phyloP scores from a whole-genome alignment of 768 basidiomycete species.

The Termitomyces heimii region DNA sequence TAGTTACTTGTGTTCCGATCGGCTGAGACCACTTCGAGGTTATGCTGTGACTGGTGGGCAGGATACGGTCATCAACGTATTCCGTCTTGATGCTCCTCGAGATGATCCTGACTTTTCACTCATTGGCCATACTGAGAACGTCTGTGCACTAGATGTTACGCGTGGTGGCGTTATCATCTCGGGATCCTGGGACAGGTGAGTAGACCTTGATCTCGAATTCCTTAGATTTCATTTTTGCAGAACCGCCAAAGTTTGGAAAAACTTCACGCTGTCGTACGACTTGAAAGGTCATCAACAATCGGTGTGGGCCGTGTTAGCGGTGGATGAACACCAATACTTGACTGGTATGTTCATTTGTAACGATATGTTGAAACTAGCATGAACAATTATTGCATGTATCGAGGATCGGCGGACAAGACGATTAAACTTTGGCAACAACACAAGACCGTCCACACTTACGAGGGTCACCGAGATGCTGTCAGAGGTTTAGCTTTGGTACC shows the following conservation, averaged over 20 bases:
- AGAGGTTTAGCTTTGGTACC: slow-evolving; percentile 76
- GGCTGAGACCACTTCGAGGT: slow-evolving; percentile 41
- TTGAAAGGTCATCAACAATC: slow-evolving; percentile 85
- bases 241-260: slow-evolving; percentile 91
- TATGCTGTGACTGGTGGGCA: slow-evolving; percentile 86
- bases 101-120: slow-evolving; percentile 79
- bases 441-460: slow-evolving; percentile 68
- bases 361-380: not conserved
- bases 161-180: slow-evolving; percentile 75
- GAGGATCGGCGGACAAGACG: slow-evolving; percentile 92
- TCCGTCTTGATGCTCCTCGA: slow-evolving; percentile 48
- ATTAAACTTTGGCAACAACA: slow-evolving; percentile 85
- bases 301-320: slow-evolving; percentile 87
- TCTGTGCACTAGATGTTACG: slow-evolving; percentile 77
- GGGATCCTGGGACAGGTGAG: slow-evolving; percentile 96
- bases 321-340: slow-evolving; percentile 71
- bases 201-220: slow-evolving; percentile 3
- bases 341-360: slow-evolving; percentile 53
- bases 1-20: slow-evolving; percentile 12
- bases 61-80: slow-evolving; percentile 84
- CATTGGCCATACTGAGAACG: slow-evolving; percentile 85
- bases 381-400: not conserved
- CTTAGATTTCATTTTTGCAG: slow-evolving; percentile 33
- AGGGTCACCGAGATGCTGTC: slow-evolving; percentile 89
- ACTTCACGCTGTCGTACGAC: slow-evolving; percentile 65